Evolutionary conservation across 805 yeast genomes (phyloP).

Genomic region (Monosporozyma solicola): DNA sequence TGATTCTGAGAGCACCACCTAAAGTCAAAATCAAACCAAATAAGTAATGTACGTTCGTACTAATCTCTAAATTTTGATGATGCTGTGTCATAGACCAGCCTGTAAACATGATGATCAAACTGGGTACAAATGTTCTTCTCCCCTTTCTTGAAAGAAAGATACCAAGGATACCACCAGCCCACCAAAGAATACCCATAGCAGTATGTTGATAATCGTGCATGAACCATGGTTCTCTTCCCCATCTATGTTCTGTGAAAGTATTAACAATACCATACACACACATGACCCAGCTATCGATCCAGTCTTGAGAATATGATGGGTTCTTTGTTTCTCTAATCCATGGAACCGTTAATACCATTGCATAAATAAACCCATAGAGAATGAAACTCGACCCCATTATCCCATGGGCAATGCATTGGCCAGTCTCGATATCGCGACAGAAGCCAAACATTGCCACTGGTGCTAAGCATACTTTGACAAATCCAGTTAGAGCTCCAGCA

Average conservation of each 20-base stretch:
- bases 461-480: conserved; percentile 74
- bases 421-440: conserved; percentile 74
- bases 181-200: conserved; percentile 93
- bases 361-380: conserved; percentile 63
- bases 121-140: conserved; percentile 67
- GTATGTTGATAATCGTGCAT: conserved; percentile 95
- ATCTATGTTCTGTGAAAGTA: conserved; percentile 92
- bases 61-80: conserved; percentile 60
- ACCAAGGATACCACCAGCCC: conserved; percentile 89
- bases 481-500: conserved; percentile 47
- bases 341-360: conserved; percentile 60
- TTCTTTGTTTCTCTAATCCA: conserved; percentile 53
- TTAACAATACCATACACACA: conserved; percentile 87
- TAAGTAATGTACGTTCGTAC: conserved; percentile 80
- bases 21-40: conserved; percentile 75
- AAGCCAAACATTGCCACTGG: conserved; percentile 81
- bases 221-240: conserved; percentile 84
- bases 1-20: conserved; percentile 67
- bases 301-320: conserved; percentile 60
- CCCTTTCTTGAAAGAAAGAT: conserved; percentile 63
- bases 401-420: conserved; percentile 95
- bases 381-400: conserved; percentile 91
- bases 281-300: conserved; percentile 73
- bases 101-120: conserved; percentile 72
- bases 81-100: conserved; percentile 96